phyloP scores from a whole-genome alignment of 2,329 filamentous ascomycete species.

The Huntiella moniliformis region DNA sequence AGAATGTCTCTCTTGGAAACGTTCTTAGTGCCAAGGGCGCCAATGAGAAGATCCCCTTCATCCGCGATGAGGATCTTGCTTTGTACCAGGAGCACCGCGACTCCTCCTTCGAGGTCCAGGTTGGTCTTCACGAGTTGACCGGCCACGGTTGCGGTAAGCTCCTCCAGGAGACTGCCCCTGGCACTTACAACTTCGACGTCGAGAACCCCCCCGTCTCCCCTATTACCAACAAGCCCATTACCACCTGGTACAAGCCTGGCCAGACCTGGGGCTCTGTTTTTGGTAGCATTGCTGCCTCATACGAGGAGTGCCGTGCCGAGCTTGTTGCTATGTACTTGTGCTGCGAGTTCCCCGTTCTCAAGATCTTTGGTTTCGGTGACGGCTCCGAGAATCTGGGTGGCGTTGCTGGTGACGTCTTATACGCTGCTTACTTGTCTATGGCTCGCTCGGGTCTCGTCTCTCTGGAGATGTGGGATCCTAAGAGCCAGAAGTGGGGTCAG shows the following conservation, averaged over 20 bases:
- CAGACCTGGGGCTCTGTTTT: slow-evolving; percentile 93
- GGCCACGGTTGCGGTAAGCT: slow-evolving; percentile 87
- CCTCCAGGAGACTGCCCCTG: slow-evolving; percentile 68
- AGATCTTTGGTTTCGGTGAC: slow-evolving; percentile 82
- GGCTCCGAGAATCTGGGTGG: slow-evolving; percentile 52
- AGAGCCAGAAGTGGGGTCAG: slow-evolving; percentile 80
- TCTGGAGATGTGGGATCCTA: slow-evolving; percentile 88
- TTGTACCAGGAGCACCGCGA: slow-evolving; percentile 72
- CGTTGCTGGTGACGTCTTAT: slow-evolving; percentile 72
- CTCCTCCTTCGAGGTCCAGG: slow-evolving; percentile 81
- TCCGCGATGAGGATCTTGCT: slow-evolving; percentile 56
- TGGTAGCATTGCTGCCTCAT: slow-evolving; percentile 67
- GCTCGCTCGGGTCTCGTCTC: slow-evolving; percentile 77
- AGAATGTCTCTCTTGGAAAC: slow-evolving; percentile 86
- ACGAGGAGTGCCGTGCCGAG: slow-evolving; percentile 75
- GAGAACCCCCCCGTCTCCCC: slow-evolving; percentile 67
- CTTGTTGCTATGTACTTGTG: slow-evolving; percentile 81
- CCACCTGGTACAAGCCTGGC: slow-evolving; percentile 81
- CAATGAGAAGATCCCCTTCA: slow-evolving; percentile 83
- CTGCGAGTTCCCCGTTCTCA: slow-evolving; percentile 73
- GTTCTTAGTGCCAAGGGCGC: slow-evolving; percentile 80
- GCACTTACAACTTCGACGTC: slow-evolving; percentile 74
- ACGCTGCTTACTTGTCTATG: slow-evolving; percentile 80
- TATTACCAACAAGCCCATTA: slow-evolving; percentile 53
- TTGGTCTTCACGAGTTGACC: slow-evolving; percentile 77